Conservation (phyloP, 75 land plant species). For the Cupressus sempervirens region DNA sequence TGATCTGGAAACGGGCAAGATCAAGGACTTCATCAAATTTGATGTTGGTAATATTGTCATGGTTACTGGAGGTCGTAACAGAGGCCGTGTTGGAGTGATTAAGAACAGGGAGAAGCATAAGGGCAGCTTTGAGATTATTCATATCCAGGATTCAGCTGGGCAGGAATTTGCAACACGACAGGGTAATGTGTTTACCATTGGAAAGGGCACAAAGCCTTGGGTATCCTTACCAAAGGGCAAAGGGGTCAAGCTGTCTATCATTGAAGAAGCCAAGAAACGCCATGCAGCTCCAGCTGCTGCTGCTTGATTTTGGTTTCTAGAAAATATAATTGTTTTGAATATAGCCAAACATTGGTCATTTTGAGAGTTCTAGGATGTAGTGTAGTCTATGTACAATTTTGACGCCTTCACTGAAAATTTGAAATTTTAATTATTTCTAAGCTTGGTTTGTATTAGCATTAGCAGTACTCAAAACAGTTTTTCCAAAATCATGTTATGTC, state of each 20-base stretch:
- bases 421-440: background rate
- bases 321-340: background rate
- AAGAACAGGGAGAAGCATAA: conserved; percentile 95
- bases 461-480: background rate
- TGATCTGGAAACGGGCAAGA: conserved; percentile 76
- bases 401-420: background rate
- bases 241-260: conserved; percentile 86
- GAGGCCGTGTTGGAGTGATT: conserved; percentile 83
- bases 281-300: conserved; percentile 39
- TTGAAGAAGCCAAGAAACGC: conserved; percentile 81
- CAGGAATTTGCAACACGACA: conserved; percentile 90
- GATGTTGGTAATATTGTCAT: conserved; percentile 94
- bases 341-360: background rate
- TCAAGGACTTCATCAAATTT: conserved; percentile 89
- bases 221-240: conserved; percentile 87
- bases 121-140: conserved; percentile 94
- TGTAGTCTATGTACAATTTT: background rate
- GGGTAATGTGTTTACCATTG: conserved; percentile 85
- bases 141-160: conserved; percentile 81
- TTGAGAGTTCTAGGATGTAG: background rate
- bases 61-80: conserved; percentile 97
- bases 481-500: background rate
- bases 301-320: conserved; percentile 20
- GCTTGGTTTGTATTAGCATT: background rate
- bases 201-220: conserved; percentile 93